phyloP scores from a whole-genome alignment of 2,329 filamentous ascomycete genomes.

The Pyricularia pennisetigena region DNA sequence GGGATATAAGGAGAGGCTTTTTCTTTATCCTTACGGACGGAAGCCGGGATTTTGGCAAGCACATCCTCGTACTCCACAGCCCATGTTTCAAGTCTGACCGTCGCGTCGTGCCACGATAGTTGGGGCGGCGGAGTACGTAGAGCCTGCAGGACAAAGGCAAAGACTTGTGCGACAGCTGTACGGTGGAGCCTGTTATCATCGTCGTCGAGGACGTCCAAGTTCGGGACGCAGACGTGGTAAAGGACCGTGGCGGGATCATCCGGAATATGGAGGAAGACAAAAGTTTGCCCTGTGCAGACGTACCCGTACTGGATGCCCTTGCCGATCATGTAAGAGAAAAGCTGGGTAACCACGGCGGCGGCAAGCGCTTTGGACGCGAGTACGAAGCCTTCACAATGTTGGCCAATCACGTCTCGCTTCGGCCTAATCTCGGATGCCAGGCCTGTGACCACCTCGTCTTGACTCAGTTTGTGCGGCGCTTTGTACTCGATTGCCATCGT shows the following conservation, averaged over 20 bases:
- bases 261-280: conserved; percentile 24
- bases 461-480: conserved; percentile 24
- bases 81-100: not conserved
- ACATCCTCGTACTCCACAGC: not conserved
- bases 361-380: conserved; percentile 20
- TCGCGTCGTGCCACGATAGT: conserved; percentile 19
- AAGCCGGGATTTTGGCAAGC: not conserved
- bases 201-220: conserved; percentile 21
- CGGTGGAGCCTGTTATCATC: conserved; percentile 22
- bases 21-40: not conserved
- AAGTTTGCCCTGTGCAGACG: conserved; percentile 21
- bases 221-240: conserved; percentile 21
- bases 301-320: conserved; percentile 25
- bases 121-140: conserved; percentile 17
- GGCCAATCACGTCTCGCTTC: too few species aligned
- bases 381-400: conserved; percentile 18
- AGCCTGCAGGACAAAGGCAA: conserved; percentile 26
- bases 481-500: conserved; percentile 26
- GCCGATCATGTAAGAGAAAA: conserved; percentile 29
- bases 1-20: not conserved
- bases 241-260: conserved; percentile 22
- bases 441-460: conserved; percentile 21
- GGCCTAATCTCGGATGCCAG: conserved; percentile 23
- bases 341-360: conserved; percentile 25
- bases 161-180: conserved; percentile 26